Conservation (phyloP, 768 basidiomycete species). For the Tylopilus rubrobrunneus region DNA sequence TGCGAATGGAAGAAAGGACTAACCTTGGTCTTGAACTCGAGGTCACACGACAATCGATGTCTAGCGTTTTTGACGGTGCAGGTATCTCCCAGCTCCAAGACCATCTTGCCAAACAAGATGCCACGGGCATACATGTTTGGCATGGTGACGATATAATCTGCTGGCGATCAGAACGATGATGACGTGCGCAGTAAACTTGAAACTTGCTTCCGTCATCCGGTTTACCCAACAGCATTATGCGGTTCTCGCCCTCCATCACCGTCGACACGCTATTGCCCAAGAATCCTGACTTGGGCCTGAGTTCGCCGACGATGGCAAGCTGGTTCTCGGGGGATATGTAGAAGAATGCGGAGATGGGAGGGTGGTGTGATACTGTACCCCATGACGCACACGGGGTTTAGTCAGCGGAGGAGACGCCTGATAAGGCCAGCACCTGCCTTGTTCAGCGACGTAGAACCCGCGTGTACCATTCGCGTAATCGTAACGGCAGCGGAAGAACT, state of each 20-base stretch:
- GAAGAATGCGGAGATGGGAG: conserved; percentile 92
- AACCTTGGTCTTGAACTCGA: conserved; percentile 89
- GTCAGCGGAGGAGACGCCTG: background rate
- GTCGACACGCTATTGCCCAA: conserved; percentile 96
- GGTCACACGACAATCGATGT: conserved; percentile 67
- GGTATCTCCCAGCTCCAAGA: conserved; percentile 89
- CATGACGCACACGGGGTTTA: background rate
- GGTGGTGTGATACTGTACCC: conserved; percentile 85
- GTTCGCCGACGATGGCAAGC: conserved; percentile 83
- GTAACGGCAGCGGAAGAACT: conserved; percentile 96
- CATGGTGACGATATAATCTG: conserved; percentile 90
- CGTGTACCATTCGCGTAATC: conserved; percentile 88
- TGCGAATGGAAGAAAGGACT: background rate
- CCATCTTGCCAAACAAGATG: conserved; percentile 90
- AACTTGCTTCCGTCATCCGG: conserved; percentile 82
- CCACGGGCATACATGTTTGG: conserved; percentile 96
- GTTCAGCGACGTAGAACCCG: conserved; percentile 95
- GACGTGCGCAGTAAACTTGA: conserved; percentile 4
- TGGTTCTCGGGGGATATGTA: conserved; percentile 91
- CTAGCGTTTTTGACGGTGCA: conserved; percentile 83
- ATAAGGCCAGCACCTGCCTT: conserved; percentile 49
- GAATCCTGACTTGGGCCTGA: conserved; percentile 94
- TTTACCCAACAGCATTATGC: conserved; percentile 75
- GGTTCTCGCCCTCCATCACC: conserved; percentile 93
- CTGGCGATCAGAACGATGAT: conserved; percentile 2